Evolutionary conservation across 371 early-diverging fungal genomes (phyloP), one percentile per base, ranked within the genome.

Genomic region (Coemansia sp.): DNA sequence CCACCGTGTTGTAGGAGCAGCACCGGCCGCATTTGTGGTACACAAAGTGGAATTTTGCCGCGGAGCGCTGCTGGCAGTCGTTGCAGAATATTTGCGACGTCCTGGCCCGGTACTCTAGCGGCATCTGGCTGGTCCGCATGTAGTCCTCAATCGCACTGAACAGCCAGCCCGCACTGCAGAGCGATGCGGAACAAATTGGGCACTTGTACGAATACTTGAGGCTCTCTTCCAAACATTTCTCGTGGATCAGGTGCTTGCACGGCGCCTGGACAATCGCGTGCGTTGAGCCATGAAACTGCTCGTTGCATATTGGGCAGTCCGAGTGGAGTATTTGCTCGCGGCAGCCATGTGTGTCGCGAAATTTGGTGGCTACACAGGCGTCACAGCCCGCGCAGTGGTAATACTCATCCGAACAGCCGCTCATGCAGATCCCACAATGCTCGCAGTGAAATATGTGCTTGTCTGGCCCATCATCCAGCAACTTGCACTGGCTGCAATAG

Each of bases 241-340:
- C 82, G 80, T 99, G 99, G 48, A 99, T 94, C 66, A 93, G 86
- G 79, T 99, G 99, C 5, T 95, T 93, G 78, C 99, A 99, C 4
- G 88, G 88, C 88, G 93, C 77, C 30, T 50, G 53, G 13, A 62
- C 51, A 31, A 77, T 63, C 7, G 62, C 41, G 41, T 49, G 34
- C 0, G 59, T 32, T 2, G 53, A 81, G 64, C 84, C 95, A 64
- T 95, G 95, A 85, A 99, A 87, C 77, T 88, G 91, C 70, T 99
- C 99, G 42, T 94, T 93, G 79, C 99, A 99, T 56, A 99, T 96
- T 0, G 97, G 96, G 67, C 99, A 99, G 78, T 95, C 93, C 57
- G 87, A 84, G 63, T 95, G 93, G 39, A 96, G 70, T 51, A 90
- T 93, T 26, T 91, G 84, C 76, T 98, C 99, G 45, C 95, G 94